Base-by-base conservation (phyloP, 768 basidiomycete genomes). In the Podaxis carcinomalis region DNA sequence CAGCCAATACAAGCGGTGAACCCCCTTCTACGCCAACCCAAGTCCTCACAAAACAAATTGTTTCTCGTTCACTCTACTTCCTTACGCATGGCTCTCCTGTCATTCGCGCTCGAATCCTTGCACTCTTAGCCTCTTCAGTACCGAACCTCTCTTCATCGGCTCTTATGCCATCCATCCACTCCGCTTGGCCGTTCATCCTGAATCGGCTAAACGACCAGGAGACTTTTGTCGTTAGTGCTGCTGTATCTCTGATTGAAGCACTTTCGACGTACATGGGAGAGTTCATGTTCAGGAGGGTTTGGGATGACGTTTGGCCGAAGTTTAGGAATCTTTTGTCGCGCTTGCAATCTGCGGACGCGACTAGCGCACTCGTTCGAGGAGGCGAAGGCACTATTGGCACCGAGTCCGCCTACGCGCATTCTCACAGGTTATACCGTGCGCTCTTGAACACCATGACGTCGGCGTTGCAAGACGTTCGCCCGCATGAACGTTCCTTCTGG, bases 251-350 rank as follows among this genome's bases (percentile, higher is more conserved):
- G 47, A 75, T 98, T n/a, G 89, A 91, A 65, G 74, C 83, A 0
- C 77, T 99, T 40, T 83, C 85, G 0, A 74, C 68, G 39, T 78
- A 91, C 65, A 83, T 86, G 27, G 97, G 95, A 25, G 84, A 83
- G 57, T 97, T 92, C 74, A 95, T 98, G 91, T 82, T 82, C 52
- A 78, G 85, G 36, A 79, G 90, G 57, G 82, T 98, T 35, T 90
- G 95, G 85, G 93, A 97, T 65, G 92, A 98, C 64, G 82, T 94
- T 19, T 98, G 96, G 95, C 96, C 96, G 1, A 84, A 81, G 44
- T 92, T 96, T 69, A 77, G 75, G 40, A 67, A 64, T 7, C 78
- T 97, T 60, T 73, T 98, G 40, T 72, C 70, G 2, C 77, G 75
- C 19, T 79, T 94, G 21, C 83, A 87, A 58, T 72, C 71, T n/a